A percentile compares a stretch with the other conserved stretches of the same genome.
Conservation (phyloP, 1,284 basidiomycete genomes). For the Heterobasidion annosum region DNA sequence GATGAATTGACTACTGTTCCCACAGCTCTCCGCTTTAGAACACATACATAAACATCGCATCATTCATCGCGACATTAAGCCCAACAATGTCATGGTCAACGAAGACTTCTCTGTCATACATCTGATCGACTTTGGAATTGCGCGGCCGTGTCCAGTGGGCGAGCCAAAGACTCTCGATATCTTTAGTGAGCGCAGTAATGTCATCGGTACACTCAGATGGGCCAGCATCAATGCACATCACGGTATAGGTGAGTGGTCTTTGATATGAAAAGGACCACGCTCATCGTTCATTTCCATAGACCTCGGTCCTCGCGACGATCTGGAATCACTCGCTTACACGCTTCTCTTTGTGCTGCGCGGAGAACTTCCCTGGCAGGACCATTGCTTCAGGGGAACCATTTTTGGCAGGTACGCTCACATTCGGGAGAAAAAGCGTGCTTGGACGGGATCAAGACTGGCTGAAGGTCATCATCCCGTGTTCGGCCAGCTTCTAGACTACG, state of each 20-base stretch:
- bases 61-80: conserved; percentile 38
- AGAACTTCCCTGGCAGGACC: conserved; percentile 32
- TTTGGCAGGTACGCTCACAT: neutral
- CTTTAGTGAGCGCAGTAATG: neutral
- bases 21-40: conserved; percentile 4
- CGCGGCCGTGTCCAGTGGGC: neutral
- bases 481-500: neutral
- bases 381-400: too few species aligned
- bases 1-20: neutral
- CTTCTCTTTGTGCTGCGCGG: conserved; percentile 45
- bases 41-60: conserved; percentile 24
- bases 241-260: conserved; percentile 32
- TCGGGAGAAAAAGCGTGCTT: neutral
- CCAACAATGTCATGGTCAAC: conserved; percentile 30
- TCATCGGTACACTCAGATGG: conserved; percentile 3
- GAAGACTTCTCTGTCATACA: neutral
- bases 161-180: neutral
- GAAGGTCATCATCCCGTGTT: neutral
- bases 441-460: neutral
- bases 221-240: conserved; percentile 43
- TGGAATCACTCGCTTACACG: conserved; percentile 43
- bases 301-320: conserved; percentile 38
- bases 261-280: conserved; percentile 45
- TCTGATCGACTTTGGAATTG: neutral
- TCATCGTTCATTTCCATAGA: conserved; percentile 39